These are phyloP conservation scores for Mesembryanthemum crystallinum DNA, from an alignment of 148 eudicot genomes.

Conservation along the genomic window DNA sequence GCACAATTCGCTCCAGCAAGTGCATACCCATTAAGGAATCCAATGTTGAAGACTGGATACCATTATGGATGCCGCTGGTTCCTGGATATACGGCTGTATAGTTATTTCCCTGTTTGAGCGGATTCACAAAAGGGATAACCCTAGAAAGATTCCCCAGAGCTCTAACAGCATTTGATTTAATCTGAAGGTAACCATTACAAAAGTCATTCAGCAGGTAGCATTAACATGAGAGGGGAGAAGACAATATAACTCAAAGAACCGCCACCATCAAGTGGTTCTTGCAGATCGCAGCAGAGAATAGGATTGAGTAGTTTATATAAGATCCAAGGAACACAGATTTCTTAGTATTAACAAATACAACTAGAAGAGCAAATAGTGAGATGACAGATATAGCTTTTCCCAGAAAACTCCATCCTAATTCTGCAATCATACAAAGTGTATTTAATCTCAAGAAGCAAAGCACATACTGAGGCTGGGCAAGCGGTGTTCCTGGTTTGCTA, in stretches of 20 bases:
- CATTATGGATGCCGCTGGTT: conserved; percentile 16
- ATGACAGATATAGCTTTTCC: too few relatives aligned
- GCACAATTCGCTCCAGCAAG: conserved; percentile 74
- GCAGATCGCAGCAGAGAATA: too few relatives aligned
- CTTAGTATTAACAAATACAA: too few relatives aligned
- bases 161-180: conserved; percentile 96
- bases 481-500: too few relatives aligned
- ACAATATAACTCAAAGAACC: neutral
- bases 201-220: conserved; percentile 10
- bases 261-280: too few relatives aligned
- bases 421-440: too few relatives aligned
- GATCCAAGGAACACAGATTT: too few relatives aligned
- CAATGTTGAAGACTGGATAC: conserved; percentile 10
- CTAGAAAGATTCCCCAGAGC: conserved; percentile 90
- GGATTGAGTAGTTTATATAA: too few relatives aligned
- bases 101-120: conserved; percentile 27
- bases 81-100: conserved; percentile 18
- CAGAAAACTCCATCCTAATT: too few relatives aligned
- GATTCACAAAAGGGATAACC: conserved; percentile 47
- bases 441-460: too few relatives aligned
- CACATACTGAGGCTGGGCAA: too few relatives aligned
- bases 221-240: neutral
- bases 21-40: conserved; percentile 29
- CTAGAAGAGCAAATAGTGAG: too few relatives aligned
- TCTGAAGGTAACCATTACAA: conserved; percentile 33